Conservation (phyloP, 352 stramenopile species). For the Phytopythium mirpurense region DNA sequence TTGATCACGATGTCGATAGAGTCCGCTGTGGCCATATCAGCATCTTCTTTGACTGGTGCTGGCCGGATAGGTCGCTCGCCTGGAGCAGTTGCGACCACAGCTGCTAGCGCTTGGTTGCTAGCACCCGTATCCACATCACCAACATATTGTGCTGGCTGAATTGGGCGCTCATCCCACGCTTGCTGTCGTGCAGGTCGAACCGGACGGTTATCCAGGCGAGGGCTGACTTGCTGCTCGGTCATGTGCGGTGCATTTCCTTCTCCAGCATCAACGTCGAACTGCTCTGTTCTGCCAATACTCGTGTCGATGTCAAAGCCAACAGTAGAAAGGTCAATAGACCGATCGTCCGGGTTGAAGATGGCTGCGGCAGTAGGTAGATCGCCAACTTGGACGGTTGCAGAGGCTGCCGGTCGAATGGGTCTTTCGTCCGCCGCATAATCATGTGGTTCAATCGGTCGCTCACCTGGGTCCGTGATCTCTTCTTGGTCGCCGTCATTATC, state of each 20-base stretch:
- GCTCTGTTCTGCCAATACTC: not conserved
- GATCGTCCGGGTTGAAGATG: not conserved
- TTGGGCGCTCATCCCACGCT: constrained; percentile 9
- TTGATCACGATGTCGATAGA: not conserved
- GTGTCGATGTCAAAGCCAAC: not conserved
- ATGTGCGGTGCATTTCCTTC: not conserved
- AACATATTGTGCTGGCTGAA: constrained; percentile 4
- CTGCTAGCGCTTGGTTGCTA: not conserved
- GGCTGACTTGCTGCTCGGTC: not conserved
- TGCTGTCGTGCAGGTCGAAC: not conserved
- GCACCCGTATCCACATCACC: not conserved
- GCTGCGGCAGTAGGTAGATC: not conserved
- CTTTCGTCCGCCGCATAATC: not conserved
- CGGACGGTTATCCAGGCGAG: constrained; percentile 1
- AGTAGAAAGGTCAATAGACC: not conserved
- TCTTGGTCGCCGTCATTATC: not conserved
- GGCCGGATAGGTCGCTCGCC: not conserved
- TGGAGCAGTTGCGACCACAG: not conserved
- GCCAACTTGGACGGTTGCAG: not conserved
- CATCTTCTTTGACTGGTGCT: not conserved
- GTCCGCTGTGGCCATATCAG: not conserved
- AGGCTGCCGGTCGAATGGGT: constrained; percentile 1
- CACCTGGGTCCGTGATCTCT: constrained; percentile 2
- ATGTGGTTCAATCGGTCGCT: constrained; percentile 13
- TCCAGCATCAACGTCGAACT: not conserved